phyloP scores from a whole-genome alignment of 805 yeast genomes.

The Yamadazyma phyllophila region DNA sequence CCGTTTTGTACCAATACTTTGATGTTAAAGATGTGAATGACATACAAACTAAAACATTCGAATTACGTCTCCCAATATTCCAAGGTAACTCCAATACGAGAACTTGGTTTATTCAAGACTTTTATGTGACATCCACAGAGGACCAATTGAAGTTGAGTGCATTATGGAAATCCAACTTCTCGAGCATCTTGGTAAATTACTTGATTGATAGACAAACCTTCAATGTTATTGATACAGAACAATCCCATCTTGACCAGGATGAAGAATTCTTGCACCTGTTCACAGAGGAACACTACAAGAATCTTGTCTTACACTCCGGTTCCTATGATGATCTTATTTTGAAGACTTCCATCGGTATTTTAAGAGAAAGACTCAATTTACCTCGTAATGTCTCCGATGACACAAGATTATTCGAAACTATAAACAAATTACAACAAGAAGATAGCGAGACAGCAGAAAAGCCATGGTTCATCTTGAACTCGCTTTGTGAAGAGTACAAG shows the following conservation, averaged over 20 bases:
- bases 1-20: slow-evolving; percentile 5
- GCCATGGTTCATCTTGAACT: slow-evolving; percentile 68
- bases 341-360: slow-evolving; percentile 51
- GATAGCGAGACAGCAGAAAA: slow-evolving; percentile 1
- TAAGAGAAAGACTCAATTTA: slow-evolving; percentile 36
- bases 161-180: slow-evolving; percentile 65
- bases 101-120: slow-evolving; percentile 50
- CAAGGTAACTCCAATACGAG: slow-evolving; percentile 18
- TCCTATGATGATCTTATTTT: slow-evolving; percentile 49
- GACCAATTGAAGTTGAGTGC: slow-evolving; percentile 17
- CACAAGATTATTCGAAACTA: slow-evolving; percentile 24
- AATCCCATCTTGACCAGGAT: slow-evolving; percentile 8
- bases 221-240: not conserved
- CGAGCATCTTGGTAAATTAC: slow-evolving; percentile 42
- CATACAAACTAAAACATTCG: slow-evolving; percentile 9
- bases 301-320: slow-evolving; percentile 49
- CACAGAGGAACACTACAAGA: slow-evolving; percentile 38
- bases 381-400: slow-evolving; percentile 1
- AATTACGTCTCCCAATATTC: slow-evolving; percentile 5
- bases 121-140: slow-evolving; percentile 5
- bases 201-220: slow-evolving; percentile 9
- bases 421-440: slow-evolving; percentile 17
- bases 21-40: not conserved
- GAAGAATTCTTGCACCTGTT: slow-evolving; percentile 25
- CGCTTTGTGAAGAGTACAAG: slow-evolving; percentile 69